Percentiles rank a stretch among this genome's conserved stretches.
Conservation (phyloP, 2,329 filamentous ascomycete genomes). For the Hortaea sp. region DNA sequence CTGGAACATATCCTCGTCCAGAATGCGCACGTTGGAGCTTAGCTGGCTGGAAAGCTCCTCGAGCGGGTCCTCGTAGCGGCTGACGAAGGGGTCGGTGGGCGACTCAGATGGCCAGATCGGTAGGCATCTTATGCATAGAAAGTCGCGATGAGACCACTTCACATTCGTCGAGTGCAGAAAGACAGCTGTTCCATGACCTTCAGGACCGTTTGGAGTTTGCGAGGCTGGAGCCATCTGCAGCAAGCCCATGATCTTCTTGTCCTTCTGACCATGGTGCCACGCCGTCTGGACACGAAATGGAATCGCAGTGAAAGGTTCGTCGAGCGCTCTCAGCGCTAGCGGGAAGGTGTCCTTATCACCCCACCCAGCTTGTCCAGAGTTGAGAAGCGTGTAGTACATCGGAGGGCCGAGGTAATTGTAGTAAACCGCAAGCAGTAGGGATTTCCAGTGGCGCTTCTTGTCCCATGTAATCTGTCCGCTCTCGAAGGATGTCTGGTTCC, state of each 20-base stretch:
- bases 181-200: not conserved
- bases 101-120: conserved; percentile 3
- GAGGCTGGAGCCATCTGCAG: conserved; percentile 3
- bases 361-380: conserved; percentile 38
- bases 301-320: conserved; percentile 34
- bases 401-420: conserved; percentile 40
- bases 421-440: conserved; percentile 38
- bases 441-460: conserved; percentile 32
- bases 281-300: conserved; percentile 1
- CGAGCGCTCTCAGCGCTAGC: conserved; percentile 32
- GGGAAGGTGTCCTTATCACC: conserved; percentile 45
- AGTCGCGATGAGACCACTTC: conserved; percentile 5
- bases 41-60: conserved; percentile 1
- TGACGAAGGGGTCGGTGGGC: not conserved
- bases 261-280: conserved; percentile 8
- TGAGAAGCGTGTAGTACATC: conserved; percentile 37
- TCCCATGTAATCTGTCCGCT: conserved; percentile 37
- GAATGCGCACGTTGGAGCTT: not conserved
- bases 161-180: conserved; percentile 5
- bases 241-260: conserved; percentile 4
- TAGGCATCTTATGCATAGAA: conserved; percentile 4
- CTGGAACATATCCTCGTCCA: conserved; percentile 1
- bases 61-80: not conserved
- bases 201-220: not conserved
- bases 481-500: conserved; percentile 30